Percentiles rank a stretch among this genome's conserved stretches.
These are phyloP conservation scores for Colletotrichum sidae DNA, from an alignment of 2,329 filamentous ascomycete genomes.

Conservation along the genomic window DNA sequence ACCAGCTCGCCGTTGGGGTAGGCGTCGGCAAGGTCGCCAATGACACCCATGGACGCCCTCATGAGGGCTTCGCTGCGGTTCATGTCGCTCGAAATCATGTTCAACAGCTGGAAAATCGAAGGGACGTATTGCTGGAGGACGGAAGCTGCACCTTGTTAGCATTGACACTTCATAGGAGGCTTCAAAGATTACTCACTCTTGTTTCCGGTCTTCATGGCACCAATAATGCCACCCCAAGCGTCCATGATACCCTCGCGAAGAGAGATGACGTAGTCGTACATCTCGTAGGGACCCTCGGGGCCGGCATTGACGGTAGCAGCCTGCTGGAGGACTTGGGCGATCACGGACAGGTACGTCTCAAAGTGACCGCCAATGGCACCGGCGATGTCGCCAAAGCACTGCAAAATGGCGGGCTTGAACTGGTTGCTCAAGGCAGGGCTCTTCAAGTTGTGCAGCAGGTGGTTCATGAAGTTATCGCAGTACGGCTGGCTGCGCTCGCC, in stretches of 20 bases:
- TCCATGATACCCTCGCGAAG: conserved; percentile 98
- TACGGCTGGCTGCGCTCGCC: conserved; percentile 92
- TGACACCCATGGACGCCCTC: conserved; percentile 95
- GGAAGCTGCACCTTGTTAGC: conserved; percentile 64
- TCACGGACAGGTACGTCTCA: conserved; percentile 91
- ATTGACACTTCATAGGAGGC: conserved; percentile 1
- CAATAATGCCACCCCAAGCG: conserved; percentile 96
- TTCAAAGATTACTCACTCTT: conserved; percentile 70
- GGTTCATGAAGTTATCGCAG: conserved; percentile 99
- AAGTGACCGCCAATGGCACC: conserved; percentile 93
- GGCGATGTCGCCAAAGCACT: conserved; percentile 98
- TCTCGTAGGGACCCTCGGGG: conserved; percentile 88
- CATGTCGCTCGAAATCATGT: conserved; percentile 81
- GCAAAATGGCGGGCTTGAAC: conserved; percentile 97
- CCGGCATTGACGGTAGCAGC: conserved; percentile 85
- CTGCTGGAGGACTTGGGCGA: conserved; percentile 94
- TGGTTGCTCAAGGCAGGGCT: conserved; percentile 91
- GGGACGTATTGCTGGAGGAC: conserved; percentile 82
- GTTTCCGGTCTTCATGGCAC: conserved; percentile 86
- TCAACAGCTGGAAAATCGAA: conserved; percentile 88
- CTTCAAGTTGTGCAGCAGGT: conserved; percentile 91
- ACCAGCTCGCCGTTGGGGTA: conserved; percentile 92
- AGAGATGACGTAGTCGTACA: conserved; percentile 96
- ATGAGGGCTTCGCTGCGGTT: conserved; percentile 94
- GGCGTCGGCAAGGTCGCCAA: conserved; percentile 94